phyloP scores from a whole-genome alignment of 2,329 filamentous ascomycete genomes.

The Alternaria consortialis region DNA sequence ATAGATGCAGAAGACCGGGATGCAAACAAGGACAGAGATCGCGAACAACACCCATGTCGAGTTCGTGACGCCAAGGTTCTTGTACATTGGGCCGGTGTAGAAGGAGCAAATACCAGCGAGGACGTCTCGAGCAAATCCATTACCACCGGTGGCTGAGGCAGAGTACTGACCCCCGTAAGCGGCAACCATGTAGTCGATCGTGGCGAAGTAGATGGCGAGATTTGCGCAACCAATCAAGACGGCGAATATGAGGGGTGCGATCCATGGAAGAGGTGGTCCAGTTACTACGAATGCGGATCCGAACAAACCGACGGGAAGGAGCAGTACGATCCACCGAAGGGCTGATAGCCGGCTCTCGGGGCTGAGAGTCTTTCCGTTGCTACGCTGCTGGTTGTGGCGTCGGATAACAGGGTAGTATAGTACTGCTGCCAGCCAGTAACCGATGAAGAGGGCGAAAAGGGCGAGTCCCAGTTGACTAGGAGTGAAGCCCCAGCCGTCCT shows the following conservation, averaged over 20 bases:
- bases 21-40: conserved; percentile 59
- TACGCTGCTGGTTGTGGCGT: conserved; percentile 57
- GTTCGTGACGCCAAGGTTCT: conserved; percentile 36
- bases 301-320: conserved; percentile 72
- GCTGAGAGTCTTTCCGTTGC: conserved; percentile 58
- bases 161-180: conserved; percentile 74
- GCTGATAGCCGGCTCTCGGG: conserved; percentile 73
- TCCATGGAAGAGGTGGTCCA: conserved; percentile 72
- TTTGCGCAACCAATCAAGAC: conserved; percentile 72
- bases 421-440: conserved; percentile 70
- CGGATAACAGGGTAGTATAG: conserved; percentile 64
- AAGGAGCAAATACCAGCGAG: conserved; percentile 76
- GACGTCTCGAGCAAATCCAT: conserved; percentile 78
- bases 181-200: conserved; percentile 80
- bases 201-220: conserved; percentile 77
- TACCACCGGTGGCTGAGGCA: conserved; percentile 78
- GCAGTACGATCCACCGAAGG: conserved; percentile 68
- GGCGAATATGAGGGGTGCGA: conserved; percentile 61
- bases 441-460: conserved; percentile 67
- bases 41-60: conserved; percentile 57
- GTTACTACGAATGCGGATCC: conserved; percentile 68
- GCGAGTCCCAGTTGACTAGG: conserved; percentile 66
- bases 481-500: conserved; percentile 67
- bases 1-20: conserved; percentile 66
- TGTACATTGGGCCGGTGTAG: conserved; percentile 51